Evolutionary conservation across 2,329 filamentous ascomycete genomes (phyloP).

Genomic region (Annulohypoxylon truncatum): DNA sequence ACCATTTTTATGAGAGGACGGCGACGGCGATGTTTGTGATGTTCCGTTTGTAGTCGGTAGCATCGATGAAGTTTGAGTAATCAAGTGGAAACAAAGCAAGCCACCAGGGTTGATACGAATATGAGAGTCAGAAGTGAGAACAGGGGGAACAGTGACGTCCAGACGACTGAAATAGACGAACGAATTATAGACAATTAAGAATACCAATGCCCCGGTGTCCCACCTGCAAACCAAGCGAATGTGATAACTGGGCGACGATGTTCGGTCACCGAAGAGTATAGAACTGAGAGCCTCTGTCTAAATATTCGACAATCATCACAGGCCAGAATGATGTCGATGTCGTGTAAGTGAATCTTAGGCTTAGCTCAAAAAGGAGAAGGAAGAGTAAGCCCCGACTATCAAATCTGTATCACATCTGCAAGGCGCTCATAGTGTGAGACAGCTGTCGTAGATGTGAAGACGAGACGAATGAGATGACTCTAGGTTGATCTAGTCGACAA

Average conservation of each 20-base stretch:
- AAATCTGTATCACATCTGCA: conserved; percentile 32
- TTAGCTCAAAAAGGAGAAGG: conserved; percentile 8
- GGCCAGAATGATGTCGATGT: conserved; percentile 10
- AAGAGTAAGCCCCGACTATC: conserved; percentile 9
- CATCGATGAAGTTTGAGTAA: not conserved
- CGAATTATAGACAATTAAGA: conserved; percentile 26
- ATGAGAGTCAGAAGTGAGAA: conserved; percentile 1
- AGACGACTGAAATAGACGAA: not conserved
- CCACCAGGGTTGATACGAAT: conserved; percentile 16
- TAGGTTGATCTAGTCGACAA: conserved; percentile 7
- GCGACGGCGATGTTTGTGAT: conserved; percentile 14
- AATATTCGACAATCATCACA: conserved; percentile 27
- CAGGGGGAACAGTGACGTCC: not conserved
- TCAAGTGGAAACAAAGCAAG: conserved; percentile 19
- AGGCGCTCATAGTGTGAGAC: conserved; percentile 10
- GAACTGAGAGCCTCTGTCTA: conserved; percentile 3
- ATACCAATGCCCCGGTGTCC: conserved; percentile 5
- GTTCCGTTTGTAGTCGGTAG: not conserved
- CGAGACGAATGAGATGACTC: conserved; percentile 2
- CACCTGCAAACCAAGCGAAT: conserved; percentile 7
- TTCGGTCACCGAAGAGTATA: conserved; percentile 17
- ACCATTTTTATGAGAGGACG: conserved; percentile 29
- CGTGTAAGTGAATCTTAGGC: conserved; percentile 21
- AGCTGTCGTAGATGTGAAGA: not conserved
- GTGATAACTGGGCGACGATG: not conserved